These are phyloP conservation scores for Carex sylvatica DNA, from an alignment of 202 grass and related monocot genomes.

Conservation along the genomic window DNA sequence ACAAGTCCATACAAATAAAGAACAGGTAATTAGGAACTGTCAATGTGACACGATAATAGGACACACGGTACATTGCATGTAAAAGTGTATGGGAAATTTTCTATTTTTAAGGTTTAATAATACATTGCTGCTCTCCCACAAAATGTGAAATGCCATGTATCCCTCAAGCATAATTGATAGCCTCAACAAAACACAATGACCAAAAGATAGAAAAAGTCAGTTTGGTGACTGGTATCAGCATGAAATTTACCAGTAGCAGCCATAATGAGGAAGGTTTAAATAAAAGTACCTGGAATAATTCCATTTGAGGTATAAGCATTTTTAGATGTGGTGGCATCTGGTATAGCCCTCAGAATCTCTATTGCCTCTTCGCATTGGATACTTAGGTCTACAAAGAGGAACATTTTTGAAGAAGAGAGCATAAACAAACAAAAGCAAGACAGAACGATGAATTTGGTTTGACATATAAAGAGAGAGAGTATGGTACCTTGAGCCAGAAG, in stretches of 20 bases:
- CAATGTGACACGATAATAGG: not conserved
- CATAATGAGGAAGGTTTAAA: not conserved
- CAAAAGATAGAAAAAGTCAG: not conserved
- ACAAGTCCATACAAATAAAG: not conserved
- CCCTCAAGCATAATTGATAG: not conserved
- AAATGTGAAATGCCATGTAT: not conserved
- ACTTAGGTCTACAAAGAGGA: constrained; percentile 31
- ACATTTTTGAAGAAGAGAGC: not conserved
- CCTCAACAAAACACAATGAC: not conserved
- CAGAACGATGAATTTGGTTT: not conserved
- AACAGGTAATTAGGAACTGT: not conserved
- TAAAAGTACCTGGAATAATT: constrained; percentile 35
- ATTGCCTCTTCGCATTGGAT: constrained; percentile 28
- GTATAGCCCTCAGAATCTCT: constrained; percentile 35
- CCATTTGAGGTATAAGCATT: constrained; percentile 5
- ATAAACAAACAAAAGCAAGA: not conserved
- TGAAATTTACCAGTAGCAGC: not conserved
- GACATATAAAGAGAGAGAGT: not conserved
- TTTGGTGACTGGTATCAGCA: not conserved
- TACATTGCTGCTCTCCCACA: not conserved
- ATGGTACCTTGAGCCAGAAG: constrained; percentile 31
- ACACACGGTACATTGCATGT: not conserved
- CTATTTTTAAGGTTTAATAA: not conserved
- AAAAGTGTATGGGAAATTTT: not conserved
- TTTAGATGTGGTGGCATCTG: constrained; percentile 23